Percentiles rank a stretch among this genome's conserved stretches.
Evolutionary conservation across 78 protist genomes (phyloP).

Genomic region (Dictyostelium citrinum): DNA sequence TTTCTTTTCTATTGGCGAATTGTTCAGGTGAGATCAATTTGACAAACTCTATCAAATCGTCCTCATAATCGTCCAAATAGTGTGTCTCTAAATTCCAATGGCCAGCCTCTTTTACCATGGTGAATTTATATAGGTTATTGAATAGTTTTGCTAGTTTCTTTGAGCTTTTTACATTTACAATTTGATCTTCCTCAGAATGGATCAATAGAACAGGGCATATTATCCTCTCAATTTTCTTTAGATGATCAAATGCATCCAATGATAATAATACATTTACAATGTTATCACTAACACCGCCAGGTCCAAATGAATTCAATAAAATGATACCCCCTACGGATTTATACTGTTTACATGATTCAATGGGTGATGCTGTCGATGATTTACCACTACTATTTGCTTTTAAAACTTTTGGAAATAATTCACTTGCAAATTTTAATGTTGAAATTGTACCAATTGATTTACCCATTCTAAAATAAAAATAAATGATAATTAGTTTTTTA

Average conservation of each 20-base stretch:
- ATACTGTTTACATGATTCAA: constrained; percentile 27
- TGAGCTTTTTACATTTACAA: constrained; percentile 44
- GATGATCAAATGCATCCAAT: constrained; percentile 40
- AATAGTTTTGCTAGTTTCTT: constrained; percentile 58
- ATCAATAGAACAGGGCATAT: constrained; percentile 38
- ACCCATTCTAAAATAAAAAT: constrained; percentile 37
- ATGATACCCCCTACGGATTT: constrained; percentile 51
- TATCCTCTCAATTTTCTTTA: constrained; percentile 22
- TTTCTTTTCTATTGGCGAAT: constrained; percentile 21
- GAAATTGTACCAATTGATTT: constrained; percentile 62
- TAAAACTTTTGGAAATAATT: constrained; percentile 16
- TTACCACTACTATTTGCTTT: not conserved
- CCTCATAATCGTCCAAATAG: constrained; percentile 62
- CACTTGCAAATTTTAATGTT: constrained; percentile 37
- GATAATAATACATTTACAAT: constrained; percentile 55
- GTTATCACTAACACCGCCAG: constrained; percentile 40
- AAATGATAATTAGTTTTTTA: too few species aligned
- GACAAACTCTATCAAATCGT: constrained; percentile 49
- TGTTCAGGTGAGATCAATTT: constrained; percentile 26
- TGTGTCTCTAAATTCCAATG: constrained; percentile 53
- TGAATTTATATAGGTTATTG: not conserved
- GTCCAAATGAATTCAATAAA: constrained; percentile 40
- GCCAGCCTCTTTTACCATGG: constrained; percentile 23
- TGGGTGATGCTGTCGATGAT: not conserved
- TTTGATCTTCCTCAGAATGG: constrained; percentile 29